Conservation (phyloP, 805 yeast species). For the Scheffersomyces coipomensis region DNA sequence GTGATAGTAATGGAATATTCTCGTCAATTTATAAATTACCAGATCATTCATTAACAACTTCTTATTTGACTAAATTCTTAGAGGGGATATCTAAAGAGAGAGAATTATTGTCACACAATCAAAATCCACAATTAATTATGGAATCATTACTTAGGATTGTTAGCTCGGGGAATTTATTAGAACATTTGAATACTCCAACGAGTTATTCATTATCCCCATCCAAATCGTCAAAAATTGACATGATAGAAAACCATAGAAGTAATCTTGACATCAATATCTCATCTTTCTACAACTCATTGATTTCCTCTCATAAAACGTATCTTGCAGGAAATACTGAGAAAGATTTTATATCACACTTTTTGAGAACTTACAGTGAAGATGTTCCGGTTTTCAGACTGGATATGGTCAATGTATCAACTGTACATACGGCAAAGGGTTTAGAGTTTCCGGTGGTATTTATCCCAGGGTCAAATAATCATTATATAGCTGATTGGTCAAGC, state of each 20-base stretch:
- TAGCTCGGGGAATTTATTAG: slow-evolving; percentile 26
- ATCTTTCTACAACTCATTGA: slow-evolving; percentile 20
- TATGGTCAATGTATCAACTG: slow-evolving; percentile 58
- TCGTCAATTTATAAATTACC: slow-evolving; percentile 7
- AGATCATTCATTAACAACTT: slow-evolving; percentile 3
- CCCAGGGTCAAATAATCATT: slow-evolving; percentile 8
- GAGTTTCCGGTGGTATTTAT: slow-evolving; percentile 72
- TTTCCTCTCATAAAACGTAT: slow-evolving; percentile 12
- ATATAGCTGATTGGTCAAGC: slow-evolving; percentile 4
- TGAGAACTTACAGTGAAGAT: slow-evolving; percentile 40
- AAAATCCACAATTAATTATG: slow-evolving; percentile 36
- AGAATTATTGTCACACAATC: slow-evolving; percentile 15
- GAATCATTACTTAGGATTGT: slow-evolving; percentile 29
- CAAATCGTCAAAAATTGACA: not conserved
- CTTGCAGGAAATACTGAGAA: slow-evolving; percentile 9
- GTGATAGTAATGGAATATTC: not conserved
- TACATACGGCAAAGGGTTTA: slow-evolving; percentile 73
- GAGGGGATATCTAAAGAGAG: slow-evolving; percentile 12
- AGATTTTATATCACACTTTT: slow-evolving; percentile 37
- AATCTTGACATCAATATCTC: slow-evolving; percentile 12
- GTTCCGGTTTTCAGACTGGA: slow-evolving; percentile 21
- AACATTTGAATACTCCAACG: slow-evolving; percentile 18
- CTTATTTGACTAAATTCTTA: slow-evolving; percentile 10
- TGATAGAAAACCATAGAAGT: slow-evolving; percentile 4
- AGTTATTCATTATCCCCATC: not conserved